Percentiles rank a stretch among this genome's conserved stretches.
Conservation (phyloP, 148 eudicot genomes). For the Camellia granthamiana region DNA sequence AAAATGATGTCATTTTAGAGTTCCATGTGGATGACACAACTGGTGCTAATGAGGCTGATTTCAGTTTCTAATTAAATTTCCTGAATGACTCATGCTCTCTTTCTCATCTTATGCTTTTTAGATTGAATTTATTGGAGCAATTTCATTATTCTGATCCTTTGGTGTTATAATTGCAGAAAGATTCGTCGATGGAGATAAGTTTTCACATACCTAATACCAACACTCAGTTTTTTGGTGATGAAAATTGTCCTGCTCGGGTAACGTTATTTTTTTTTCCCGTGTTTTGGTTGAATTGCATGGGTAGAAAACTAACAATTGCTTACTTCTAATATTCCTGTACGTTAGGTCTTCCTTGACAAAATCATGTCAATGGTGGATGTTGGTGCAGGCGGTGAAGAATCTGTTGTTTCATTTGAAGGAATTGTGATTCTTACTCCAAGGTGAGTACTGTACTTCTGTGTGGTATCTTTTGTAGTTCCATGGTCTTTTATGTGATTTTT, state of each 20-base stretch:
- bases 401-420: slow-evolving; percentile 91
- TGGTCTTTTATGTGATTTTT: background rate
- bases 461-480: background rate
- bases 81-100: background rate
- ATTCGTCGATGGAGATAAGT: slow-evolving; percentile 96
- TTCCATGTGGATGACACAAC: slow-evolving; percentile 95
- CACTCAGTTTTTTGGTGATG: slow-evolving; percentile 96
- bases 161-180: slow-evolving; percentile 58
- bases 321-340: background rate
- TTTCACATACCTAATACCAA: slow-evolving; percentile 90
- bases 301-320: background rate
- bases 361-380: slow-evolving; percentile 93
- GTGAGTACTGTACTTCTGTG: slow-evolving; percentile 27
- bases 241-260: slow-evolving; percentile 87
- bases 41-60: slow-evolving; percentile 92
- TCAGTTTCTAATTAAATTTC: slow-evolving; percentile 7
- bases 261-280: slow-evolving; percentile 7
- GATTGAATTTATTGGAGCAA: background rate
- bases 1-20: slow-evolving; percentile 90
- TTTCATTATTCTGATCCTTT: slow-evolving; percentile 2
- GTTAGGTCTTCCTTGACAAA: slow-evolving; percentile 83
- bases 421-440: slow-evolving; percentile 94
- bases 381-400: slow-evolving; percentile 83
- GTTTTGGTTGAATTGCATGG: slow-evolving; percentile 1
- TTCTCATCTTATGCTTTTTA: background rate